Base-by-base conservation (phyloP, 805 yeast genomes). In the Lipomyces kockii region DNA sequence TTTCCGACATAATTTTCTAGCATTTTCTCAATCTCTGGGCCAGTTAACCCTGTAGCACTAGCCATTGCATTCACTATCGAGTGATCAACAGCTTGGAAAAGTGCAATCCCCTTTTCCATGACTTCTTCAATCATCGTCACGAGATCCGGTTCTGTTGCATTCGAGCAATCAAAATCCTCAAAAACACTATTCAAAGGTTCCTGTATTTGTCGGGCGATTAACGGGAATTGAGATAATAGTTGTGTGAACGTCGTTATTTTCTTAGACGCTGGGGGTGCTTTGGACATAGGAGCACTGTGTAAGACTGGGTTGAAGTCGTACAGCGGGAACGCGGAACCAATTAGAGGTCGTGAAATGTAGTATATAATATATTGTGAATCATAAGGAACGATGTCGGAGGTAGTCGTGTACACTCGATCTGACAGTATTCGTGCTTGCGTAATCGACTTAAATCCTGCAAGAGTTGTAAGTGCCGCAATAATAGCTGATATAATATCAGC, bases 1-100 rank as follows among this genome's bases (percentile, higher is more conserved):
- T 83, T 73, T 73, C 93, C 97, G 17, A 91, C 87, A 72, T 91
- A 91, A 63, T 86, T 86, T 72, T 87, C 89, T 1, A 92, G 57
- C 86, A 80, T 65, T 81, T 81, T 71, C 81, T 85, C 70, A 86
- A 77, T 62, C 29, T 78, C 80, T 0, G 74, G 77, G 7, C 76
- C 77, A 2, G 70, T 67, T n/a, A 77, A 64, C 22, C 68, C 72
- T 22, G 73, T 61, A 20, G 76, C 75, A 8, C 61, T 58, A 2
- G 76, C 75, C 65, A 78, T 66, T 2, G 71, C 52, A n/a, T 68
- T 66, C 34, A 77, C 70, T n/a, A 67, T 58, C 2, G 70, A 53
- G 27, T 65, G 68, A 34, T 76, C 79, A 7, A 78, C 73, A n/a
- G 74, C 64, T 56, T 77, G 78, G 54, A 82, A 79, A 14, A 80